Evolutionary conservation across 169 alveolate species (phyloP).

Genomic region (Toxoplasma gondii): DNA sequence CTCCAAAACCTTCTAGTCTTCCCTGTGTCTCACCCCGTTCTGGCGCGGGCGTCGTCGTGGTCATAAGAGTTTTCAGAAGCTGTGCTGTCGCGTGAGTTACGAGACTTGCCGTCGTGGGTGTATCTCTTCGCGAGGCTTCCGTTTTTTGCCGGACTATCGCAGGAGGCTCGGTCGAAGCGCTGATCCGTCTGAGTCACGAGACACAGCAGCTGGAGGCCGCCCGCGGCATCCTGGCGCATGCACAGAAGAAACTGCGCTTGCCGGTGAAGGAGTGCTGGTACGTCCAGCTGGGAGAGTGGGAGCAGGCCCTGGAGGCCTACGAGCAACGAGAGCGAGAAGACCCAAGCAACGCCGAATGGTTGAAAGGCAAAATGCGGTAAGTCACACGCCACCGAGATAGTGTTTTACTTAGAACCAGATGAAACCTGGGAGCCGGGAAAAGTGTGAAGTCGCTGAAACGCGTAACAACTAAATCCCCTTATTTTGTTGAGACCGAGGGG

Average conservation of each 20-base stretch:
- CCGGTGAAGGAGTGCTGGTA: conserved; percentile 68
- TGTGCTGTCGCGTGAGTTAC: too few relatives aligned
- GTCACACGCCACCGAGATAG: conserved; percentile 47
- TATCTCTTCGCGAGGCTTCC: too few relatives aligned
- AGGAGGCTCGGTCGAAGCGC: conserved; percentile 71
- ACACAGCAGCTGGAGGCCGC: conserved; percentile 88
- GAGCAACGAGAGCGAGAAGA: conserved; percentile 71
- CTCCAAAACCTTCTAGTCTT: too few relatives aligned
- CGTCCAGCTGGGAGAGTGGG: conserved; percentile 86
- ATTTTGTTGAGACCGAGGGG: too few relatives aligned
- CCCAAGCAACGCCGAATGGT: conserved; percentile 69
- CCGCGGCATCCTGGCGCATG: conserved; percentile 83
- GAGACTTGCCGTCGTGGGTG: too few relatives aligned
- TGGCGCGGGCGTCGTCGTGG: too few relatives aligned
- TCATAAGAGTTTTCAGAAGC: too few relatives aligned
- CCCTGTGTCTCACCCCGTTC: too few relatives aligned
- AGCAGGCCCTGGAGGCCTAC: conserved; percentile 76
- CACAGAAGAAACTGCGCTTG: conserved; percentile 75
- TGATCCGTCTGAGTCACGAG: conserved; percentile 82
- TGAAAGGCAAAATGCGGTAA: conserved; percentile 55
- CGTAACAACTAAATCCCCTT: too few relatives aligned
- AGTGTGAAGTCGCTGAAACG: conserved; percentile 72
- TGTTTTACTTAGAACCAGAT: conserved; percentile 48
- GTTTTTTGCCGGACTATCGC: not conserved
- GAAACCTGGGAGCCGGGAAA: conserved; percentile 80